phyloP scores from a whole-genome alignment of 1,284 basidiomycete genomes.

The Exobasidium rhododendri region DNA sequence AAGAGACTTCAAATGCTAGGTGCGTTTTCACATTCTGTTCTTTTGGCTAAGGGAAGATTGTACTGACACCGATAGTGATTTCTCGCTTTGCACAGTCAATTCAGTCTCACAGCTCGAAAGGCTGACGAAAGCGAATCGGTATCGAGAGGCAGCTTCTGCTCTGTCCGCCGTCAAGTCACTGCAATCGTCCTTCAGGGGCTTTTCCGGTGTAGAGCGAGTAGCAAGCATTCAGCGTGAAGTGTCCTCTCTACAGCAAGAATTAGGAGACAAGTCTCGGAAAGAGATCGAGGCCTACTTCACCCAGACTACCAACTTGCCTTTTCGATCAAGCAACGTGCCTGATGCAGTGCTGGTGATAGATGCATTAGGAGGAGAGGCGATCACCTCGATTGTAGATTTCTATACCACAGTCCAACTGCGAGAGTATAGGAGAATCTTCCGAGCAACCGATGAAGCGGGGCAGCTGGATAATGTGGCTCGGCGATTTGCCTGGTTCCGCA shows the following conservation, averaged over 20 bases:
- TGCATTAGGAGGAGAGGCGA: conserved; percentile 45
- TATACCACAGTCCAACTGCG: conserved; percentile 86
- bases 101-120: conserved; percentile 43
- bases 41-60: conserved; percentile 2
- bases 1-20: conserved; percentile 90
- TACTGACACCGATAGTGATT: too few species aligned
- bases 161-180: conserved; percentile 47
- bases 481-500: conserved; percentile 90
- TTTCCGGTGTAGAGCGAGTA: conserved; percentile 39
- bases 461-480: conserved; percentile 92
- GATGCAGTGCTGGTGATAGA: conserved; percentile 50
- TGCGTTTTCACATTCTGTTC: too few species aligned
- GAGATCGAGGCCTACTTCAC: conserved; percentile 45
- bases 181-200: conserved; percentile 45
- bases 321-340: conserved; percentile 34
- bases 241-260: conserved; percentile 31
- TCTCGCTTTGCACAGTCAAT: too few species aligned
- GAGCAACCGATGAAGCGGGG: conserved; percentile 65
- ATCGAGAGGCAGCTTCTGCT: conserved; percentile 46
- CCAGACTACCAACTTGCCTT: conserved; percentile 30
- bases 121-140: conserved; percentile 36
- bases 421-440: conserved; percentile 95
- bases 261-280: conserved; percentile 36
- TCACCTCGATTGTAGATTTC: conserved; percentile 73
- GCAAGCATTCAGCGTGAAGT: conserved; percentile 40